Base-by-base conservation (phyloP, 148 eudicot species). In the Chenopodium berlandieri region DNA sequence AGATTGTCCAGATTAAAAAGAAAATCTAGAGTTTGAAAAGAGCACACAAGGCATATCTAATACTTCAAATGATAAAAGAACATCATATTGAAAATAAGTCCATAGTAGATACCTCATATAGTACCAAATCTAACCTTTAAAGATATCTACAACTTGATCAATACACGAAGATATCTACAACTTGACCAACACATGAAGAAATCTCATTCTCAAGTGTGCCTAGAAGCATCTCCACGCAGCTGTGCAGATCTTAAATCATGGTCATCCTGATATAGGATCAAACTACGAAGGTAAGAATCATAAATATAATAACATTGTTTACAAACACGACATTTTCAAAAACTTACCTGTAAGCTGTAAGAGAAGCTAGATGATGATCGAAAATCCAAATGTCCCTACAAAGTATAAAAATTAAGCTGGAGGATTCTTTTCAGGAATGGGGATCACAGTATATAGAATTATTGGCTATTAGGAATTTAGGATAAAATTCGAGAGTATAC, bases 331-430 rank as follows among this genome's bases (percentile, higher is more conserved):
- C 14, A 75, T 62, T 34, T 32, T 13, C 25, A 75, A 2, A 50
- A 50, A 50, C 58, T 87, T 71, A 91, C 97, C 92, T 93, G 96
- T 83, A 93, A 78, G 75, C 82, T 79, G 81, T 91, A 95, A 27
- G 86, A 84, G 82, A 92, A 95, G 78, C 88, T 86, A 78, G 89
- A 77, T 75, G 90, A 86, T 54, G 92, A 82, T 71, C 94, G 89
- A 72, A 89, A 95, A 86, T 95, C 99, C 85, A 93, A 75, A 80
- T 89, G 90, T 67, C 94, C 99, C 99, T 95, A 47, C 40, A 83
- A 85, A 77, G 69, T 13, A 71, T 30, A 71, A 75, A 75, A 27
- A 32, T 12, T 31, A 9, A 56, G 65, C 8, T 52, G 20, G 40
- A 65, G 30, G 54, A 60, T 60, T 69, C 80, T 65, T 44, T n/a